These are phyloP conservation scores for Cladosporium sp. DNA, from an alignment of 2,329 filamentous ascomycete species.

Conservation along the genomic window DNA sequence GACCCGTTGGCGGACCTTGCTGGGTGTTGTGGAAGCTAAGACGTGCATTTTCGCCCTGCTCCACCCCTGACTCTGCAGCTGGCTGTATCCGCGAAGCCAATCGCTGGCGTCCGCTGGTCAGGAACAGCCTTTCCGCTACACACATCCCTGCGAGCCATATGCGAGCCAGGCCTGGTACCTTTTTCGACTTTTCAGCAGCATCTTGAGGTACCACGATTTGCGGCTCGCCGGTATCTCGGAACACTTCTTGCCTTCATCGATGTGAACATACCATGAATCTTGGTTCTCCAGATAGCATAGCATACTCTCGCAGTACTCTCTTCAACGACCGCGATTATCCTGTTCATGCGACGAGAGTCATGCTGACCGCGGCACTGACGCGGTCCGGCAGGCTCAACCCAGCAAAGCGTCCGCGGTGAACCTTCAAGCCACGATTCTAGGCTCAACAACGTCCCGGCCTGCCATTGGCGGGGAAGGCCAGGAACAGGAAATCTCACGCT, in stretches of 20 bases:
- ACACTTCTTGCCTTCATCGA: background rate
- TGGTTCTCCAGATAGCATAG: too few relatives aligned
- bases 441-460: background rate
- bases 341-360: background rate
- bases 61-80: conserved; percentile 10
- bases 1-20: conserved; percentile 6
- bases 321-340: background rate
- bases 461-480: conserved; percentile 10
- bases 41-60: conserved; percentile 2
- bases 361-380: background rate
- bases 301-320: background rate
- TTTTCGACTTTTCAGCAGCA: conserved; percentile 1
- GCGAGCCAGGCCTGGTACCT: conserved; percentile 8
- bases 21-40: conserved; percentile 1
- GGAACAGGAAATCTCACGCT: conserved; percentile 11
- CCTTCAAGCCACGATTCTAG: conserved; percentile 11
- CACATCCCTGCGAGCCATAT: conserved; percentile 8
- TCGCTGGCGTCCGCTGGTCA: background rate
- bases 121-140: background rate
- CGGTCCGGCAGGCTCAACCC: background rate
- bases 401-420: conserved; percentile 7
- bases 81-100: background rate
- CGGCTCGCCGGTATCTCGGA: background rate
- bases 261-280: too few relatives aligned
- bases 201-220: background rate